Percentiles rank a stretch among this genome's conserved stretches.
Conservation (phyloP, 148 eudicot species). For the Fagopyrum homotropicum region DNA sequence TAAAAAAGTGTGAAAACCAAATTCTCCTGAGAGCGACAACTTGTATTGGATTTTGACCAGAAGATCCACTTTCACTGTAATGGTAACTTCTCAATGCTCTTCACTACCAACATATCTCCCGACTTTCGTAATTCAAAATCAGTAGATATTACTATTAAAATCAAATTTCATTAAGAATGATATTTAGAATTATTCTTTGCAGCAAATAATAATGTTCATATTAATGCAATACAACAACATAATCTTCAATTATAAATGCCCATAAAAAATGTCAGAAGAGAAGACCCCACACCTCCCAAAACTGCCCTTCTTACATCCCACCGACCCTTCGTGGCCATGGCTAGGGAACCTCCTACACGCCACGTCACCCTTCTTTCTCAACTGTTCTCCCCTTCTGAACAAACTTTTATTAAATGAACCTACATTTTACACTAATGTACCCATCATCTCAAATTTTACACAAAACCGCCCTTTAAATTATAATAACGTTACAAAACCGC, state of each 20-base stretch:
- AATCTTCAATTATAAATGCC: not conserved
- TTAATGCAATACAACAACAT: not conserved
- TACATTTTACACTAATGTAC: not conserved
- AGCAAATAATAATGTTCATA: not conserved
- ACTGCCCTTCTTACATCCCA: not conserved
- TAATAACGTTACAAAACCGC: not conserved
- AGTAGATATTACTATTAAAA: not conserved
- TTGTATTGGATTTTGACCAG: not conserved
- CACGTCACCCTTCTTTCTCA: slow-evolving; percentile 31
- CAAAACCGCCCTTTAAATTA: not conserved
- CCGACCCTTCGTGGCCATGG: slow-evolving; percentile 43
- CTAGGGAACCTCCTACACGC: slow-evolving; percentile 54
- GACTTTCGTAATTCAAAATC: not conserved
- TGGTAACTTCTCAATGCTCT: not conserved
- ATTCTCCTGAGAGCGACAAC: not conserved
- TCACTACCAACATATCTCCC: not conserved
- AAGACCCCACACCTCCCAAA: not conserved
- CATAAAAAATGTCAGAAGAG: not conserved
- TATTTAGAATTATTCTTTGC: not conserved
- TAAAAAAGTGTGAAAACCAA: not conserved
- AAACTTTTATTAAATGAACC: not conserved
- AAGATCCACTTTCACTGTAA: not conserved
- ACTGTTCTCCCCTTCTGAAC: slow-evolving; percentile 13
- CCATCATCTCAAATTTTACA: not conserved
- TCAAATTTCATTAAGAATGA: not conserved